Conservation (phyloP, 306 rosid species). For the Datisca glomerata region DNA sequence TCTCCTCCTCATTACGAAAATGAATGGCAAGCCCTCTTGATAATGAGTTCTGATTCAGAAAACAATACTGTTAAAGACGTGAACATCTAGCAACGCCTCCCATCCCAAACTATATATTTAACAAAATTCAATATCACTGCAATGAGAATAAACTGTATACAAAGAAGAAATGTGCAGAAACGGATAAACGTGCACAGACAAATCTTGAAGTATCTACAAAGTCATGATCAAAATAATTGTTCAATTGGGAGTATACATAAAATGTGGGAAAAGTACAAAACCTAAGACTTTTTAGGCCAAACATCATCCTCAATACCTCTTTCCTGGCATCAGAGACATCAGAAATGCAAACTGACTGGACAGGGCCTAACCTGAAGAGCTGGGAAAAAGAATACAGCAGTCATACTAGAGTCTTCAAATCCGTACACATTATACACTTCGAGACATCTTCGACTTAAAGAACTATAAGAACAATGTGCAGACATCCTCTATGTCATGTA, state of each 20-base stretch:
- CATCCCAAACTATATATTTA: neutral
- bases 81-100: conserved; percentile 4
- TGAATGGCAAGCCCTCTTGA: conserved; percentile 47
- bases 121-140: neutral
- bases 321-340: conserved; percentile 33
- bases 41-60: conserved; percentile 46
- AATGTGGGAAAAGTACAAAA: too few relatives aligned
- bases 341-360: conserved; percentile 53
- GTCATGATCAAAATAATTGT: too few relatives aligned
- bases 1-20: conserved; percentile 67
- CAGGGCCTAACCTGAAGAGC: conserved; percentile 59
- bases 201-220: too few relatives aligned
- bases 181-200: too few relatives aligned
- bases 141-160: too few relatives aligned
- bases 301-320: conserved; percentile 30
- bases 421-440: conserved; percentile 4
- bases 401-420: too few relatives aligned
- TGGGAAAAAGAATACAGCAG: conserved; percentile 29
- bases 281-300: neutral
- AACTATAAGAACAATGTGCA: too few relatives aligned
- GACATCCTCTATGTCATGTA: neutral
- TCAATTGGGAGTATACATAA: too few relatives aligned
- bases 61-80: conserved; percentile 15
- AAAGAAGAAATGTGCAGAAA: too few relatives aligned
- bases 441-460: neutral